Conservation (phyloP, 495 filamentous ascomycete species). For the Aspergillus biplanus region DNA sequence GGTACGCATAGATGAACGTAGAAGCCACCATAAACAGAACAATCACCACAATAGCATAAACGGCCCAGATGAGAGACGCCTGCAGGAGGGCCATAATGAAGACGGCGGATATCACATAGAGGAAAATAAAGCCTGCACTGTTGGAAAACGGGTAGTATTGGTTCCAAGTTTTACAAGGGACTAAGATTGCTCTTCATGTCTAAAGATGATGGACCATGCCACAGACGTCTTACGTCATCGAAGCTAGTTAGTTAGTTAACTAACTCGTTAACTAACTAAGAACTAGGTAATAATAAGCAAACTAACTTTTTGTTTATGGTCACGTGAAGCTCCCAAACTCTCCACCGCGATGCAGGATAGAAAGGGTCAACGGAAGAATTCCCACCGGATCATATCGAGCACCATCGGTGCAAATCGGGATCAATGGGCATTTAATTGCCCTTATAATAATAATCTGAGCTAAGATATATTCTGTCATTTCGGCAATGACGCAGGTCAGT, state of each 20-base stretch:
- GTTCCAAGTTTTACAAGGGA: neutral
- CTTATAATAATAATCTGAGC: neutral
- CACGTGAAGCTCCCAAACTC: slow-evolving; percentile 19
- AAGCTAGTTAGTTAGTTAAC: neutral
- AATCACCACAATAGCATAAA: slow-evolving; percentile 80
- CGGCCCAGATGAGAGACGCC: slow-evolving; percentile 85
- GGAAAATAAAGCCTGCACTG: neutral
- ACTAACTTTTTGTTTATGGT: neutral
- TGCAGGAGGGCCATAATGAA: slow-evolving; percentile 71
- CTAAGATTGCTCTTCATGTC: neutral
- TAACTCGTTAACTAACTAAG: no score
- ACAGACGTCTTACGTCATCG: slow-evolving; percentile 29
- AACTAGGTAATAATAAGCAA: no score
- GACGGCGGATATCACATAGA: slow-evolving; percentile 20
- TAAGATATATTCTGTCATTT: neutral
- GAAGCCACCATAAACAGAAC: slow-evolving; percentile 71
- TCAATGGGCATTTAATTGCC: slow-evolving; percentile 1
- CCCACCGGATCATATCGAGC: neutral
- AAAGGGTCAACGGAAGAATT: neutral
- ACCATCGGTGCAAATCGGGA: neutral
- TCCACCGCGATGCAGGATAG: neutral
- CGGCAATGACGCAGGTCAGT: slow-evolving; percentile 25
- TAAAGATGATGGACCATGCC: neutral
- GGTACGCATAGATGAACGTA: slow-evolving; percentile 84
- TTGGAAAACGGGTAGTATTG: neutral